Evolutionary conservation across 2,329 filamentous ascomycete genomes (phyloP).

Genomic region (Diplodia scrobiculata): DNA sequence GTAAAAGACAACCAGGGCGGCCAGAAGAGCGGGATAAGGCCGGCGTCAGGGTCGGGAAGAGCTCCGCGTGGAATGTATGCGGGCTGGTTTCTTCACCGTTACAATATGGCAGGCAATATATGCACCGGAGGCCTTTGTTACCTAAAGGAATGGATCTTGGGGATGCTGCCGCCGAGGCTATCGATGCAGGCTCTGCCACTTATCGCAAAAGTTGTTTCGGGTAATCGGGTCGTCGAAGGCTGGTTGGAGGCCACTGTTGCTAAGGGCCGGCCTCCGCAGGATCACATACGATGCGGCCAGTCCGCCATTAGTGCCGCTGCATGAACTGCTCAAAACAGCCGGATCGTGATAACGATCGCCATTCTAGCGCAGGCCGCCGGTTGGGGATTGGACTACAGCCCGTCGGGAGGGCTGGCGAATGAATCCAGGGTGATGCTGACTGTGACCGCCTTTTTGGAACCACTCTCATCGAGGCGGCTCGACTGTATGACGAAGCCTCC

Average conservation of each 20-base stretch:
- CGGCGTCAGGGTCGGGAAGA: not conserved
- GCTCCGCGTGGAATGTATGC: slow-evolving; percentile 1
- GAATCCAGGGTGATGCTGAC: slow-evolving; percentile 6
- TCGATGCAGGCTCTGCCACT: slow-evolving; percentile 14
- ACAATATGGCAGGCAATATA: slow-evolving; percentile 5
- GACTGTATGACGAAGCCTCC: not conserved
- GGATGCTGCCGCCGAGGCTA: not conserved
- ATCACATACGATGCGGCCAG: slow-evolving; percentile 4
- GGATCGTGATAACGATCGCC: slow-evolving; percentile 12
- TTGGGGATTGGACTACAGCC: not conserved
- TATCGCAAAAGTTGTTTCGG: slow-evolving; percentile 23
- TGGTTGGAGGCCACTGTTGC: slow-evolving; percentile 14
- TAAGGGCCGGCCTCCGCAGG: slow-evolving; percentile 14
- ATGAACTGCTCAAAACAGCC: slow-evolving; percentile 7
- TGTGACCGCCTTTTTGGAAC: slow-evolving; percentile 1
- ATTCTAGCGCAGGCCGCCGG: slow-evolving; percentile 1
- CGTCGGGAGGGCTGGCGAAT: not conserved
- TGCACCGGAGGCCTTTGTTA: slow-evolving; percentile 1
- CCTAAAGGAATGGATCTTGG: not conserved
- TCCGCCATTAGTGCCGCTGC: slow-evolving; percentile 8
- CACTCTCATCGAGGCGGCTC: not conserved
- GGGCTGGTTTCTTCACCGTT: not conserved
- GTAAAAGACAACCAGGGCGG: not conserved
- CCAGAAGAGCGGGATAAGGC: not conserved
- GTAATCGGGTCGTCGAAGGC: slow-evolving; percentile 1